Evolutionary conservation across 352 stramenopile genomes (phyloP), one percentile per base, ranked within the genome.

Genomic region (Ophiocytium majus): DNA sequence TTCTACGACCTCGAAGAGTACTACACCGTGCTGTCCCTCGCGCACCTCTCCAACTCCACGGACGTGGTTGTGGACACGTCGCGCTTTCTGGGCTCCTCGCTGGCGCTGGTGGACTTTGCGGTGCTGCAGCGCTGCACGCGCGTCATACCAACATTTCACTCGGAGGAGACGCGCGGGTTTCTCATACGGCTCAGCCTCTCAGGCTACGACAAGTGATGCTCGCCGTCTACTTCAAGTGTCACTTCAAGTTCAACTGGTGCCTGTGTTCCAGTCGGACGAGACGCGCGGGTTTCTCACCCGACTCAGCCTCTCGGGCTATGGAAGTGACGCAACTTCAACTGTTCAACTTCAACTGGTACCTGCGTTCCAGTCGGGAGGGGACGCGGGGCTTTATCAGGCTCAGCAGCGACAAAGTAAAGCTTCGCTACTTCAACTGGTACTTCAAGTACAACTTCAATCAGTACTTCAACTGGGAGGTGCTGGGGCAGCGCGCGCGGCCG

Each of bases 91-190:
- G 28, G 57, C 57, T 71, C 57, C 57, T 23, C 19, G 23, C 28
- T 71, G 57, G 57, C 57, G 19, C 57, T 71, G 57, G 57, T 71
- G 23, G 57, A 71, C 57, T 71, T 23, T 28, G 28, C 57, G 19
- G 57, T 71, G 28, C 57, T 71, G 57, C n/a, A n/a, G n/a, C n/a
- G n/a, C n/a, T 78, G 66, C 17, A 5, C 32, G 66, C 32, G 66
- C 5, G 5, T 78, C 5, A 14, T 78, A 17, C 66, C 66, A 17
- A 78, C 66, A 14, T 78, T 78, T 17, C 32, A 43, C 35, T 78
- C 66, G 5, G 66, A 78, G 14, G 66, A 78, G 35, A 14, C 66
- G 32, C 32, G 66, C 32, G 66, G 66, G 5, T 78, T 78, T 78
- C 32, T 43, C 5, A 78, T 35, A 35, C 66, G 14, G 5, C 32